Evolutionary conservation across 495 filamentous ascomycete genomes (phyloP).

Genomic region (Penicillium tannophilum): DNA sequence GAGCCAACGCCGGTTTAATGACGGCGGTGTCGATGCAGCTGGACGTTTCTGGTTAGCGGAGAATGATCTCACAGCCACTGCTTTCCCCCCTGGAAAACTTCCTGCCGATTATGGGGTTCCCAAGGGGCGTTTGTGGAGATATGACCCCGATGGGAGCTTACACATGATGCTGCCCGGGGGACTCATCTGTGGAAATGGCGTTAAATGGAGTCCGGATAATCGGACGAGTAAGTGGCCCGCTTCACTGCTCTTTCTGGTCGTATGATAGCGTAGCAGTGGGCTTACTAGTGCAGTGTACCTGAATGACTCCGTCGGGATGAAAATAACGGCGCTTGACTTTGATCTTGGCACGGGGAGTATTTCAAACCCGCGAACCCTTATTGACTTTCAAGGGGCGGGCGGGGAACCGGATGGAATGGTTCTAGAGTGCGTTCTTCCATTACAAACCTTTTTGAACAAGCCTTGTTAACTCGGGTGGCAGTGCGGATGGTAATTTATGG

Average conservation of each 20-base stretch:
- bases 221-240: conserved; percentile 23
- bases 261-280: background rate
- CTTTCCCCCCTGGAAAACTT: conserved; percentile 12
- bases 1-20: conserved; percentile 25
- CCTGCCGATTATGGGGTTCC: conserved; percentile 22
- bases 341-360: conserved; percentile 28
- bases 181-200: conserved; percentile 34
- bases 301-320: conserved; percentile 30
- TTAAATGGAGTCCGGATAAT: conserved; percentile 39
- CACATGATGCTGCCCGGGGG: conserved; percentile 28
- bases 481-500: conserved; percentile 22
- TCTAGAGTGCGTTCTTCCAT: conserved; percentile 19
- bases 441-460: background rate
- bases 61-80: conserved; percentile 23
- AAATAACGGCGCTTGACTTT: conserved; percentile 30
- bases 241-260: background rate
- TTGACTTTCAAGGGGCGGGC: conserved; percentile 22
- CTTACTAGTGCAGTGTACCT: conserved; percentile 24
- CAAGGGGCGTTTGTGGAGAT: conserved; percentile 33
- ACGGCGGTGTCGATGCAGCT: conserved; percentile 29
- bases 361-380: conserved; percentile 24
- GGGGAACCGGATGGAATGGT: conserved; percentile 35
- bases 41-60: conserved; percentile 32
- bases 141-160: conserved; percentile 33
- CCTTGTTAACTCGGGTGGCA: conserved; percentile 7